A percentile compares a stretch with the other conserved stretches of the same genome.
These are phyloP conservation scores for Heliamphora pulchella DNA, from an alignment of 179 eudicot species.

Conservation along the genomic window DNA sequence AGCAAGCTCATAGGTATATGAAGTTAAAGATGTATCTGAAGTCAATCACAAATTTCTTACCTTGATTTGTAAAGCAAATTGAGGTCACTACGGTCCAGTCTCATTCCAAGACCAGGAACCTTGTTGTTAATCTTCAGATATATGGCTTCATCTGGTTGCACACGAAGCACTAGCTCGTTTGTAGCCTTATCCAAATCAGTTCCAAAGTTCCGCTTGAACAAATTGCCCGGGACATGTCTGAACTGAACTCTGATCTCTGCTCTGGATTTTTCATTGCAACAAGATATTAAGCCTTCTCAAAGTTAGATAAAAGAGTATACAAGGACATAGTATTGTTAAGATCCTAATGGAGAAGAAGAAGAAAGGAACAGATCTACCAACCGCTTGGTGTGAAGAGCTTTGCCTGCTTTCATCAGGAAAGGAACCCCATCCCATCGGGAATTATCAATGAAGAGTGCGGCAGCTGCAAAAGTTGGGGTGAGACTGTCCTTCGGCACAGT, in stretches of 20 bases:
- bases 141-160: conserved; percentile 82
- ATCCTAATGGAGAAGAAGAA: not conserved
- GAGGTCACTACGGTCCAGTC: conserved; percentile 71
- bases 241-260: conserved; percentile 85
- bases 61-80: conserved; percentile 66
- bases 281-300: not conserved
- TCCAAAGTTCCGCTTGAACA: conserved; percentile 53
- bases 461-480: conserved; percentile 88
- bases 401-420: conserved; percentile 87
- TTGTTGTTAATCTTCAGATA: conserved; percentile 77
- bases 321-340: not conserved
- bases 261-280: conserved; percentile 33
- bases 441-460: conserved; percentile 71
- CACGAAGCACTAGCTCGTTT: conserved; percentile 83
- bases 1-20: not conserved
- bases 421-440: conserved; percentile 99
- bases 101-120: conserved; percentile 89
- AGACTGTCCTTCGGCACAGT: conserved; percentile 58
- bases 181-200: conserved; percentile 60
- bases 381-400: conserved; percentile 69
- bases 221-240: conserved; percentile 85
- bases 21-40: not conserved
- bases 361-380: conserved; percentile 11
- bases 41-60: conserved; percentile 24
- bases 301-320: not conserved